These are phyloP conservation scores for Gentiana macrophylla DNA, from an alignment of 257 asterid genomes.

Conservation along the genomic window DNA sequence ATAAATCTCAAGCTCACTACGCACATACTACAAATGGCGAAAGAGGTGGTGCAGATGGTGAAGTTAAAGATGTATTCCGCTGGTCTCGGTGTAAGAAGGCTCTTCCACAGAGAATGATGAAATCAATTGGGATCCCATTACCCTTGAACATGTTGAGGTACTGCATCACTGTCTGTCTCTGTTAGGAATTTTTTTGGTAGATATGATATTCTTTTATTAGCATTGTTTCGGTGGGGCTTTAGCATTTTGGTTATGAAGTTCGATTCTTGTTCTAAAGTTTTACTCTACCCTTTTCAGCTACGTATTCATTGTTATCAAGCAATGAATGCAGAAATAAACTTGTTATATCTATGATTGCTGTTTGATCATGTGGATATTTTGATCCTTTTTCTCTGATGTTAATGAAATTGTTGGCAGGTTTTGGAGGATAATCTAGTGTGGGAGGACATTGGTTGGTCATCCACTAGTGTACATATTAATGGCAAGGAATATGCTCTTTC, in stretches of 20 bases:
- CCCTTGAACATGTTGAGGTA: slow-evolving; percentile 89
- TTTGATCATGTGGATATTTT: no score
- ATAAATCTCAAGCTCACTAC: slow-evolving; percentile 36
- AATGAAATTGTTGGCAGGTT: slow-evolving; percentile 33
- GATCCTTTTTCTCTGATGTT: slow-evolving; percentile 4
- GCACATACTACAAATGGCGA: slow-evolving; percentile 44
- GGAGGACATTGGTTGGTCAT: slow-evolving; percentile 86
- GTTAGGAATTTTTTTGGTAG: no score
- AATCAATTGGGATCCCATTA: slow-evolving; percentile 64
- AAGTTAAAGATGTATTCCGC: slow-evolving; percentile 59
- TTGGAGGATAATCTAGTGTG: slow-evolving; percentile 81
- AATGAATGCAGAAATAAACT: no score
- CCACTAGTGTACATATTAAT: slow-evolving; percentile 71
- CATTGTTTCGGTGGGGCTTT: no score
- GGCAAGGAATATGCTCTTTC: slow-evolving; percentile 79
- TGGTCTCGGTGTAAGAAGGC: slow-evolving; percentile 82
- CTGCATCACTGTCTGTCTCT: slow-evolving; percentile 1
- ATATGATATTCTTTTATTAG: no score
- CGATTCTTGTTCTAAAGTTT: no score
- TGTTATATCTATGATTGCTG: no score
- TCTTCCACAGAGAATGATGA: slow-evolving; percentile 63
- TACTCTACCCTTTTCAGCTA: no score
- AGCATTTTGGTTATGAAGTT: no score
- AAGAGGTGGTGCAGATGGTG: slow-evolving; percentile 45
- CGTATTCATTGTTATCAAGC: no score